These are phyloP conservation scores for Pichia gijzeniarum DNA, from an alignment of 805 yeast species.

Conservation along the genomic window DNA sequence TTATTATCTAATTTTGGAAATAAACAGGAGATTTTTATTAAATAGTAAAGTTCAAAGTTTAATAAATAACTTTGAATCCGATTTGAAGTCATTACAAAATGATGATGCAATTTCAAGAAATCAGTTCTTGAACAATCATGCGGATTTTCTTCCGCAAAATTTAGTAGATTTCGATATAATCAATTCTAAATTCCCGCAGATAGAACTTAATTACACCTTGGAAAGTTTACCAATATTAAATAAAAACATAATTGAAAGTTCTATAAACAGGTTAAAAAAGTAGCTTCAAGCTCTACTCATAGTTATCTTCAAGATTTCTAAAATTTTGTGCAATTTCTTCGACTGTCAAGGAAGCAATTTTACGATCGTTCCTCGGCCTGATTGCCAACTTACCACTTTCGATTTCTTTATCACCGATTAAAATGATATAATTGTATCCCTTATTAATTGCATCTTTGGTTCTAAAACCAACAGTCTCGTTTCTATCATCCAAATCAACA, in stretches of 20 bases:
- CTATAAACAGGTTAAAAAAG: conserved; percentile 12
- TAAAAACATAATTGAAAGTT: conserved; percentile 16
- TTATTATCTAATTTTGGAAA: conserved; percentile 44
- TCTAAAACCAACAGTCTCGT: conserved; percentile 73
- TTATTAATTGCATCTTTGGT: conserved; percentile 70
- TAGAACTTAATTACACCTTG: conserved; percentile 18
- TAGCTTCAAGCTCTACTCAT: conserved; percentile 27
- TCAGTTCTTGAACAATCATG: conserved; percentile 40
- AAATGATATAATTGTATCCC: conserved; percentile 73
- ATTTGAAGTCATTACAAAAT: conserved; percentile 33
- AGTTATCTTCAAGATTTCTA: conserved; percentile 44
- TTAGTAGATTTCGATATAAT: conserved; percentile 23
- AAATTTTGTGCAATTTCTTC: conserved; percentile 52
- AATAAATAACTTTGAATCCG: conserved; percentile 35
- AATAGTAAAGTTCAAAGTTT: conserved; percentile 35
- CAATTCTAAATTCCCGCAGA: conserved; percentile 19
- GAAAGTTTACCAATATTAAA: conserved; percentile 21
- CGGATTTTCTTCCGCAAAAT: conserved; percentile 47
- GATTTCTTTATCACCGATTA: conserved; percentile 83
- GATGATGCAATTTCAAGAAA: conserved; percentile 40
- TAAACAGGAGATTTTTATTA: conserved; percentile 41
- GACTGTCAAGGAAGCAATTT: conserved; percentile 36
- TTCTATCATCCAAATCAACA: conserved; percentile 70
- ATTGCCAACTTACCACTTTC: conserved; percentile 54
- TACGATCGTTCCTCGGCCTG: conserved; percentile 49